phyloP scores from a whole-genome alignment of 208 protist genomes.

The Crithidia fasciculata region DNA sequence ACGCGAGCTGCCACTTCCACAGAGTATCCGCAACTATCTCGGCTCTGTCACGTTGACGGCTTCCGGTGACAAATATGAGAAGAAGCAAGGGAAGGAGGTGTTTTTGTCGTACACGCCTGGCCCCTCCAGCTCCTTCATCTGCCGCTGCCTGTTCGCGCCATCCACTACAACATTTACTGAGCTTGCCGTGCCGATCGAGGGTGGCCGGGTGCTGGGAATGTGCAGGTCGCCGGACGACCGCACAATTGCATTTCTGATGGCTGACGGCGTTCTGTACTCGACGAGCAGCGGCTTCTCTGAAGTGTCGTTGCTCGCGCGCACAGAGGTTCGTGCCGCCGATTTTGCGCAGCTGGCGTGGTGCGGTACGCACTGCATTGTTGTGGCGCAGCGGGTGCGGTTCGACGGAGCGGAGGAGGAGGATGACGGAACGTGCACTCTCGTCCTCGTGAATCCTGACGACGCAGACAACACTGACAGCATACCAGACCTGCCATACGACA shows the following conservation, averaged over 20 bases:
- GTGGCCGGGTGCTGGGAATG: slow-evolving; percentile 65
- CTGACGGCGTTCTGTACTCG: slow-evolving; percentile 66
- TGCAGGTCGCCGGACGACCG: slow-evolving; percentile 50
- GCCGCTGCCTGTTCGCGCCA: slow-evolving; percentile 29
- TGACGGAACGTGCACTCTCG: slow-evolving; percentile 47
- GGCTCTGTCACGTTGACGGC: slow-evolving; percentile 26
- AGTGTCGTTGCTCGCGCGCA: slow-evolving; percentile 43
- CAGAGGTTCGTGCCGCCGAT: slow-evolving; percentile 12
- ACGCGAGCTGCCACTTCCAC: slow-evolving; percentile 31
- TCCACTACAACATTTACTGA: slow-evolving; percentile 35
- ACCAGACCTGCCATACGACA: slow-evolving; percentile 59
- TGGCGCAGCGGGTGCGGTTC: slow-evolving; percentile 44
- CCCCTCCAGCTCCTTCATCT: slow-evolving; percentile 28
- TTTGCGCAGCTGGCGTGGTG: slow-evolving; percentile 69
- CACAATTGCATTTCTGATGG: slow-evolving; percentile 59
- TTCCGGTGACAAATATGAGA: slow-evolving; percentile 17
- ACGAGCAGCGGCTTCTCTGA: slow-evolving; percentile 65
- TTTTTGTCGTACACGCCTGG: slow-evolving; percentile 34
- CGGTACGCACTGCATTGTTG: slow-evolving; percentile 39
- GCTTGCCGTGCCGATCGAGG: slow-evolving; percentile 54
- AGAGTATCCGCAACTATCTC: slow-evolving; percentile 25
- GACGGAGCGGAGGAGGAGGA: slow-evolving; percentile 1
- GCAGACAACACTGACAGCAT: slow-evolving; percentile 55
- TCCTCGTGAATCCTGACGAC: slow-evolving; percentile 57
- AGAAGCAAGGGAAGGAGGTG: slow-evolving; percentile 20